phyloP scores from a whole-genome alignment of 106 monocot species.

The Acorus gramineus region DNA sequence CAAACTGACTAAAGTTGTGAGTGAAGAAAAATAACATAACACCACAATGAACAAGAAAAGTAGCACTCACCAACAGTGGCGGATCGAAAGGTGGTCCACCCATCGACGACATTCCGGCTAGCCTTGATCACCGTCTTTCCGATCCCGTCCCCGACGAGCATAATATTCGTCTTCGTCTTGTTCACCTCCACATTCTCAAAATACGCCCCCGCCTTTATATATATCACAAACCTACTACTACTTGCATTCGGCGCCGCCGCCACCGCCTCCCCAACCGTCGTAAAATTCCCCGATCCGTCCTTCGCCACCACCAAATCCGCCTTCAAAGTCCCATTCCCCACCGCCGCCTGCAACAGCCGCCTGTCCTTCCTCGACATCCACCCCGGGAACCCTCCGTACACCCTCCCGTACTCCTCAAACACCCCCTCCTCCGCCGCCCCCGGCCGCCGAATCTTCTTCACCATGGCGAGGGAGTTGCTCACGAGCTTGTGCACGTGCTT shows the following conservation, averaged over 20 bases:
- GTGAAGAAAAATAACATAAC: background rate
- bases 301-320: constrained; percentile 57
- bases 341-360: constrained; percentile 28
- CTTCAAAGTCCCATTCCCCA: background rate
- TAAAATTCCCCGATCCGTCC: constrained; percentile 71
- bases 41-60: background rate
- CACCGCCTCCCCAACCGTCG: constrained; percentile 47
- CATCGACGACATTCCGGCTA: constrained; percentile 59
- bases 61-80: constrained; percentile 67
- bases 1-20: background rate
- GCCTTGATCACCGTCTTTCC: constrained; percentile 84
- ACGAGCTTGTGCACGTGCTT: constrained; percentile 41
- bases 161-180: constrained; percentile 51
- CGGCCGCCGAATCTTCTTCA: constrained; percentile 32
- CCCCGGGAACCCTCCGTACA: constrained; percentile 31
- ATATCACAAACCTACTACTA: constrained; percentile 50
- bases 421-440: constrained; percentile 11
- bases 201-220: constrained; percentile 79
- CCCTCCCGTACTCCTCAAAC: constrained; percentile 34
- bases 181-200: constrained; percentile 71
- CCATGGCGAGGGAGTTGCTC: constrained; percentile 76
- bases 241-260: constrained; percentile 52
- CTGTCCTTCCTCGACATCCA: constrained; percentile 36
- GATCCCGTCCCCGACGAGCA: constrained; percentile 83
- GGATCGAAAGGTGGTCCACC: constrained; percentile 74